Evolutionary conservation across 768 basidiomycete species (phyloP), one percentile per base, ranked within the genome.

Genomic region (Dioszegia hungarica): DNA sequence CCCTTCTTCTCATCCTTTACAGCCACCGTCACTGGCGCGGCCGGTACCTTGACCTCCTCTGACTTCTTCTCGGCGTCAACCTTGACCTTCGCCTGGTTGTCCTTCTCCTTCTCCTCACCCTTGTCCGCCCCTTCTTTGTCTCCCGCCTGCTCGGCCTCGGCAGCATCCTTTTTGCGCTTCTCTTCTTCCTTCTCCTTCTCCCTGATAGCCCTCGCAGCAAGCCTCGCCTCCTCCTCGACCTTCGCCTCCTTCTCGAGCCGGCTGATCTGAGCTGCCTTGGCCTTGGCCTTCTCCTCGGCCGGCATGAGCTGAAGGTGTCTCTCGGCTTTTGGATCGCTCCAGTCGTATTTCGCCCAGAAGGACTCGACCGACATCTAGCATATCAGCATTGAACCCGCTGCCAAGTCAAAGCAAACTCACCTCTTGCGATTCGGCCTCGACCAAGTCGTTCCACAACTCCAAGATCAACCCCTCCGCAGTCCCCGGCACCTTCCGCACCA

Each of bases 261-360:
- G 20, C 22, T 24, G 9, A 28, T 39, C 15, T 43, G 39, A 20
- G 41, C 59, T 2, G 27, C 49, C 37, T 52, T 52, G 20, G 43
- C 39, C 28, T 36, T 54, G n/a, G 22, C 29, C 29, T 46, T 52
- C 45, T 63, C 47, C 41, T 64, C 52, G 8, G 33, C 39, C 6
- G 44, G 46, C 45, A 58, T 41, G 27, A 54, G 45, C 27, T 57
- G 44, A 3, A 60, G 49, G 47, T 68, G 64, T 3, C 51, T 27
- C 37, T 54, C 45, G 22, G 69, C 66, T n/a, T 57, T 57, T 22
- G 67, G 62, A 33, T 56, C 51, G 17, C 60, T 56, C 67, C 67
- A 72, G 46, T 72, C 67, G 46, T 67, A 72, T 27, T 45, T 45
- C 24, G 64, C 46, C 70, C 70, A 72, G 45, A 72, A 72, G 15